Evolutionary conservation across 1,284 basidiomycete genomes (phyloP).

Genomic region (Spongiforma sp.): DNA sequence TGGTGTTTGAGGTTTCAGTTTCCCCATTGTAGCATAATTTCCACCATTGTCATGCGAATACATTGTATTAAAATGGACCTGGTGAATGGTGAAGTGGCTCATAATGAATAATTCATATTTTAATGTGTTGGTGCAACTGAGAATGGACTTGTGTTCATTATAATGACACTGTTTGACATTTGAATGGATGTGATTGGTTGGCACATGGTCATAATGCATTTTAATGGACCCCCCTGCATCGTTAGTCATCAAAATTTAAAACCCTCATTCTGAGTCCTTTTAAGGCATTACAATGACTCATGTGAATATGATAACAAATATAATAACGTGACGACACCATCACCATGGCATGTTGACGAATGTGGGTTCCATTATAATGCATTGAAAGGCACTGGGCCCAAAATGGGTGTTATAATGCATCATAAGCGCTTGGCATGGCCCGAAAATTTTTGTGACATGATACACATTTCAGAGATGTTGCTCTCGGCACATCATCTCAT

Average conservation of each 20-base stretch:
- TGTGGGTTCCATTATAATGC: not conserved
- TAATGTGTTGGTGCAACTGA: too few species aligned
- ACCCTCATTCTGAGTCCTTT: not conserved
- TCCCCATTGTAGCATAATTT: too few species aligned
- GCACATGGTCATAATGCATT: not conserved
- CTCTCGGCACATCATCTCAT: too few species aligned
- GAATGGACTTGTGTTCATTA: too few species aligned
- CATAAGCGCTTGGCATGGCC: not conserved
- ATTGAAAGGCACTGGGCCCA: not conserved
- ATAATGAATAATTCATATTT: too few species aligned
- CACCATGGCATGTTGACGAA: not conserved
- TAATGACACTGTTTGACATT: not conserved
- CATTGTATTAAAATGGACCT: too few species aligned
- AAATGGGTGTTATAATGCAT: not conserved
- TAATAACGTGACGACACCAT: not conserved
- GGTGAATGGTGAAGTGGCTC: too few species aligned
- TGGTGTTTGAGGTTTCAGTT: too few species aligned
- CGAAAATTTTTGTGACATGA: not conserved
- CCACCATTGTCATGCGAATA: too few species aligned
- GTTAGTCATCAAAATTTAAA: not conserved
- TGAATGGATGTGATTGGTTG: not conserved
- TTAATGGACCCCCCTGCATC: not conserved
- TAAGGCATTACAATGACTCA: not conserved
- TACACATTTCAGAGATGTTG: too few species aligned
- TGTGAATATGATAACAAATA: not conserved